A percentile compares a stretch with the other conserved stretches of the same genome.
Evolutionary conservation across 2,329 filamentous ascomycete species (phyloP).

Genomic region (Colletotrichum paranaense): DNA sequence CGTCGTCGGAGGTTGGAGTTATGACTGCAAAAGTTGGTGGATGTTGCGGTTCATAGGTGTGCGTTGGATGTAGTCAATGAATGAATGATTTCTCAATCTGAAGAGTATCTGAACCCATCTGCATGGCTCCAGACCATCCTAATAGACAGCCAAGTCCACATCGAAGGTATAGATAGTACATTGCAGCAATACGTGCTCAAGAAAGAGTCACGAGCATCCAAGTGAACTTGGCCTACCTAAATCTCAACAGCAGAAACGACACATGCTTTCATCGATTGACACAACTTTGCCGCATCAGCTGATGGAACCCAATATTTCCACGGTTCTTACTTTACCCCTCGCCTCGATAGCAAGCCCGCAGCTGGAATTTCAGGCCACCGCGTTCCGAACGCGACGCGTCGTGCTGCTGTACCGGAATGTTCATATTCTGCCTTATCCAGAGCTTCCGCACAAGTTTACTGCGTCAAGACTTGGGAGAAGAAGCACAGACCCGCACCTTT

Average conservation of each 20-base stretch:
- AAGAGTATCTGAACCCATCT: background rate
- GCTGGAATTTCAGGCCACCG: background rate
- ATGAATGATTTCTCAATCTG: background rate
- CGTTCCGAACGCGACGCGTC: background rate
- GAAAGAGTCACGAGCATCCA: background rate
- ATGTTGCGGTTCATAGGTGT: background rate
- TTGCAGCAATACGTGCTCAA: background rate
- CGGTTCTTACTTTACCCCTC: background rate
- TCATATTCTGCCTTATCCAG: background rate
- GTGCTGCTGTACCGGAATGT: background rate
- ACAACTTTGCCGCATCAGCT: background rate
- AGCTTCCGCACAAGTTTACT: no score
- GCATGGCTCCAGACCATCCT: no score
- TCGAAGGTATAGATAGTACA: background rate
- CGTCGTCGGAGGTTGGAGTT: conserved; percentile 5
- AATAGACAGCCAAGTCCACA: background rate
- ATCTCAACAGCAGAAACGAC: background rate
- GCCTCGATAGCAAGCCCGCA: background rate
- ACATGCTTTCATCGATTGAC: background rate
- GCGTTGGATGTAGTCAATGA: background rate
- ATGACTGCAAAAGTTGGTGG: background rate
- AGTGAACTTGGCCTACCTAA: no score
- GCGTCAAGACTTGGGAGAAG: no score
- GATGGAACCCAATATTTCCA: background rate
- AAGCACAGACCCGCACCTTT: background rate